Evolutionary conservation across 73 alveolate genomes (phyloP).

Genomic region (Paramecium octaurelia): DNA sequence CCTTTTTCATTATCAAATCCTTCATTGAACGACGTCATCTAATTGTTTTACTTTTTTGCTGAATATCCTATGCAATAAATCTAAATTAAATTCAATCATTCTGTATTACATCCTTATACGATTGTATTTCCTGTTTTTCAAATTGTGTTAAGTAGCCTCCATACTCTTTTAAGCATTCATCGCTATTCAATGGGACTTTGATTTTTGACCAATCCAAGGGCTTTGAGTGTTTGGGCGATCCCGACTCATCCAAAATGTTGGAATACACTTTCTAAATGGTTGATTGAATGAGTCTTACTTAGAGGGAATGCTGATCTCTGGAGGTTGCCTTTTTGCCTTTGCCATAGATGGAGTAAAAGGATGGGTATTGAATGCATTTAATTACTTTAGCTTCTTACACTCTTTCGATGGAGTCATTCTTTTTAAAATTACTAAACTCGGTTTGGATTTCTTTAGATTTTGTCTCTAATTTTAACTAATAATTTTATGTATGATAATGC

Average conservation of each 20-base stretch:
- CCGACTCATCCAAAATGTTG: not conserved
- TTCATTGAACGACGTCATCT: not conserved
- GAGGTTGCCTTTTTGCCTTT: not conserved
- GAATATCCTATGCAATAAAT: conserved; percentile 38
- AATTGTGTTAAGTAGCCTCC: conserved; percentile 27
- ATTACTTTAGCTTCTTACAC: not conserved
- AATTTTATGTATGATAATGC: not conserved
- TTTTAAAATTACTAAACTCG: not conserved
- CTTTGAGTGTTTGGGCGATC: not conserved
- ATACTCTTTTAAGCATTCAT: conserved; percentile 22
- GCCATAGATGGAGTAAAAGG: not conserved
- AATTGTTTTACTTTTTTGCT: not conserved
- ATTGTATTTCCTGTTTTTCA: conserved; percentile 46
- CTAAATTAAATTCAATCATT: not conserved
- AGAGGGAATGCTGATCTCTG: not conserved
- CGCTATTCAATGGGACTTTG: conserved; percentile 43
- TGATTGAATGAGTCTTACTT: not conserved
- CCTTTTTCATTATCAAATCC: conserved; percentile 63
- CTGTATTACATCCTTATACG: not conserved
- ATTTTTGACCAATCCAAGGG: conserved; percentile 22
- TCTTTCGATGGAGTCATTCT: not conserved
- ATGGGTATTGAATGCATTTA: not conserved
- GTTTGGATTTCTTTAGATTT: not conserved
- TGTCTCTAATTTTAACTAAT: not conserved
- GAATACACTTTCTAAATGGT: not conserved